Base-by-base conservation (phyloP, 2,329 filamentous ascomycete genomes). In the Pseudonectria foliicola region DNA sequence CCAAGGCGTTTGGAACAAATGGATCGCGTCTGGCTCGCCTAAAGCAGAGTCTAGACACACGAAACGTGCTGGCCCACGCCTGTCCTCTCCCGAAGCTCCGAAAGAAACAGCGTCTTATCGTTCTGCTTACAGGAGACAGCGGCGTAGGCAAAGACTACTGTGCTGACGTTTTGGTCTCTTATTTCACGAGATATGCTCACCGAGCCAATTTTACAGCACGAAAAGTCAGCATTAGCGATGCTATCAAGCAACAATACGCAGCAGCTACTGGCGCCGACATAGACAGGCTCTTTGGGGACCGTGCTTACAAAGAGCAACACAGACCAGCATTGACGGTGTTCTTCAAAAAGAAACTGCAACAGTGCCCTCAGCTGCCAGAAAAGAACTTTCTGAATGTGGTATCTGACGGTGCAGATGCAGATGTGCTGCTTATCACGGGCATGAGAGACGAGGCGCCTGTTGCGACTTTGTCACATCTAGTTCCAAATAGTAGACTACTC, bases 391-490 rank as follows among this genome's bases (percentile, higher is more conserved):
- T 71, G 27, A 39, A 61, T 15, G 53, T 69, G 3, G 67, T 80
- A 3, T 13, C 57, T 24, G 37, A 42, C 10, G 60, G 63, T 6
- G 42, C 10, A 32, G 63, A 64, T 51, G 58, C 64, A 3, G 70
- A 79, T 37, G 72, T 80, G 31, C 55, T 82, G 28, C 38, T 82
- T 0, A 71, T 83, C 43, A 81, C 76, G 1, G 77, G 76, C 0
- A 73, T 80, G 70, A 70, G 75, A 61, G 77, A 82, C 31, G 58
- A 72, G 31, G 68, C 74, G 5, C 77, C 77, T 0, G 63, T 80
- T 10, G 59, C 71, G 40, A 27, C 42, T 10, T 68, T 77, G 0
- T 71, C 70, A n/a, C 68, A 72, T 58, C 48, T 79, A 15, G 68
- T 77, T 10, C 65, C 74, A 31, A 52, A 63, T 2, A 69, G 59